Evolutionary conservation across 2,329 filamentous ascomycete genomes (phyloP), one percentile per base, ranked within the genome.

Genomic region (Tolypocladium paradoxum): DNA sequence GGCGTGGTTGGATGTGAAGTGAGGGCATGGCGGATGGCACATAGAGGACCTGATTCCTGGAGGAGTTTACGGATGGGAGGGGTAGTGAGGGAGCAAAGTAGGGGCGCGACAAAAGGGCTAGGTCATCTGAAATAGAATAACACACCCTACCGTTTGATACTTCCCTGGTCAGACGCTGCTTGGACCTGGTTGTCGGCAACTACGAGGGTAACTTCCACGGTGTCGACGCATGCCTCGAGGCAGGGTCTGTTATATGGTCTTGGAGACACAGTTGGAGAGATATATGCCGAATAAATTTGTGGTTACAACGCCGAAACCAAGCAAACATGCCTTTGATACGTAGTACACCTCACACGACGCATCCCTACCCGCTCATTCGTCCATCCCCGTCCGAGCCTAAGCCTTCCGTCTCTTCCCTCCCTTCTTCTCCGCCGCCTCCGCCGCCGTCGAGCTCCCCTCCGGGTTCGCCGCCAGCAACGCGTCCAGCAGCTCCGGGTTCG

Each of bases 401-500:
- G 64, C 71, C 66, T 76, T 79, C 56, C 76, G 72, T 59, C 73
- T 67, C 68, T 75, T 77, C 47, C 69, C 70, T 2, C 67, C 71
- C 59, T 71, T 71, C 61, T 71, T 72, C 49, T 65, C 67, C n/a
- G 60, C 62, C 2, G 63, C 57, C 35, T 71, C 65, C 2, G 68
- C 65, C 4, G 66, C 64, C 33, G 68, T 65, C 31, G 67, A 58
- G 24, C 43, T 60, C 9, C 63, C 31, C 20, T 61, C 61, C 2
- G 61, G 54, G 27, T 66, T 67, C 14, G 69, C 68, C 6, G 71
- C 70, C 22, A 76, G 61, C 50, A 77, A 60, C 12, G 76, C 75
- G 54, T 77, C 73, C 53, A 83, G 66, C 47, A 81, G 68, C 38
- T 76, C 74, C 1, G 76, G 65, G 49, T 71, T 70, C 31, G 70